A percentile compares a stretch with the other conserved stretches of the same genome.
Conservation (phyloP, 2,329 filamentous ascomycete species). For the Hypocrella siamensis region DNA sequence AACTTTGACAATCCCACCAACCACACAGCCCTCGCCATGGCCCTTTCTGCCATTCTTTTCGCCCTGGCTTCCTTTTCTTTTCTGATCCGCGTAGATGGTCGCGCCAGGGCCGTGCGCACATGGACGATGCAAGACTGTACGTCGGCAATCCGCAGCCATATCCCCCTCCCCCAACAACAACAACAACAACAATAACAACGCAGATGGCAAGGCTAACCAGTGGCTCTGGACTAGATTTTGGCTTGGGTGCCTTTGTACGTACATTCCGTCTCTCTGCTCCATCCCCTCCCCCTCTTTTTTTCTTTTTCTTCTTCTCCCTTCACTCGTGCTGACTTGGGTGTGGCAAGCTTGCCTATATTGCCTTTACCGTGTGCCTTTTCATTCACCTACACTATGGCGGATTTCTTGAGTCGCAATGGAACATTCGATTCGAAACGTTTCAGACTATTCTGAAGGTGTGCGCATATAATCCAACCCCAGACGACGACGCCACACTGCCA, state of each 20-base stretch:
- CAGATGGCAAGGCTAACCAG: no score
- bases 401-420: background rate
- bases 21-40: background rate
- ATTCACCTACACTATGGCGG: background rate
- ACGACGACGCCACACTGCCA: no score
- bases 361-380: background rate
- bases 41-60: background rate
- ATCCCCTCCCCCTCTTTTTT: no score
- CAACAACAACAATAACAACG: no score
- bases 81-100: background rate
- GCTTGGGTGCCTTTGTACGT: background rate
- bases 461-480: no score
- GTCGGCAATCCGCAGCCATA: background rate
- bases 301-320: background rate
- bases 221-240: no score
- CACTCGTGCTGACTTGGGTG: background rate
- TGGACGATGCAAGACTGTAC: background rate
- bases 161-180: background rate
- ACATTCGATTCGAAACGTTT: background rate
- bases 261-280: no score
- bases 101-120: background rate
- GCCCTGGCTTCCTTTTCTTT: background rate
- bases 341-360: background rate
- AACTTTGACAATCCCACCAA: slow-evolving; percentile 1
- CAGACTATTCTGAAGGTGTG: background rate